These are phyloP conservation scores for Clonostachys solani DNA, from an alignment of 2,329 filamentous ascomycete species.

Conservation along the genomic window DNA sequence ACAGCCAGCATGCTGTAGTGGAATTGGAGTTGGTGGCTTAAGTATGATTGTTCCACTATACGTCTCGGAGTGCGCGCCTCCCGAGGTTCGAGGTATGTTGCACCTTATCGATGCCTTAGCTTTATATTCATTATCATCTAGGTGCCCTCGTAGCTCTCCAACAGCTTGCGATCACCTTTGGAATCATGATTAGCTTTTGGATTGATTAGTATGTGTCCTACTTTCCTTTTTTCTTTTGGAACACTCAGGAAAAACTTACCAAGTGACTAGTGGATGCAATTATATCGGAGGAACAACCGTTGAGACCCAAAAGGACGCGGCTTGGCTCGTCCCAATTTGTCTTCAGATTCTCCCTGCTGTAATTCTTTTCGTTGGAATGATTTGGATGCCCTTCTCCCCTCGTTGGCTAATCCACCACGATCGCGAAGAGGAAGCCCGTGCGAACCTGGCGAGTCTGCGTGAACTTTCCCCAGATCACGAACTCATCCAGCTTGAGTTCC, in stretches of 20 bases:
- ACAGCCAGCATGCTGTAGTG: conserved; percentile 17
- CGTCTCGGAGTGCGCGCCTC: conserved; percentile 40
- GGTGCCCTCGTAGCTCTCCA: conserved; percentile 40
- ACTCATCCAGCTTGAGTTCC: conserved; percentile 68
- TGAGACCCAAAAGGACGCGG: conserved; percentile 55
- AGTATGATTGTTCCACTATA: conserved; percentile 62
- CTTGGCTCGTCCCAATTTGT: conserved; percentile 71
- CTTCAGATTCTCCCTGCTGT: conserved; percentile 66
- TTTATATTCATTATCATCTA: conserved; percentile 11
- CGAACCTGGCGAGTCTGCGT: conserved; percentile 60
- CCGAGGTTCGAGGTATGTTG: conserved; percentile 13
- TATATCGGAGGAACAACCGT: conserved; percentile 53
- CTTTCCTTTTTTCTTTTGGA: background rate
- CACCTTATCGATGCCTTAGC: background rate
- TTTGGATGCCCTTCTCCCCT: conserved; percentile 77
- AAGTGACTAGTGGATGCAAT: conserved; percentile 47
- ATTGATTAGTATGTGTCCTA: conserved; percentile 45
- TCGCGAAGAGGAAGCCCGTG: conserved; percentile 63
- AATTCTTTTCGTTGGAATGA: conserved; percentile 64
- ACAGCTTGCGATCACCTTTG: conserved; percentile 54
- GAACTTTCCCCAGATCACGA: conserved; percentile 58
- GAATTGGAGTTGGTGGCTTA: conserved; percentile 65
- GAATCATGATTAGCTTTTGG: conserved; percentile 63
- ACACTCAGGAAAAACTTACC: conserved; percentile 9
- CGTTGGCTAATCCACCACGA: conserved; percentile 70